Conservation (phyloP, 192 early-diverging fungal species). For the Pilobolus umbonatus region DNA sequence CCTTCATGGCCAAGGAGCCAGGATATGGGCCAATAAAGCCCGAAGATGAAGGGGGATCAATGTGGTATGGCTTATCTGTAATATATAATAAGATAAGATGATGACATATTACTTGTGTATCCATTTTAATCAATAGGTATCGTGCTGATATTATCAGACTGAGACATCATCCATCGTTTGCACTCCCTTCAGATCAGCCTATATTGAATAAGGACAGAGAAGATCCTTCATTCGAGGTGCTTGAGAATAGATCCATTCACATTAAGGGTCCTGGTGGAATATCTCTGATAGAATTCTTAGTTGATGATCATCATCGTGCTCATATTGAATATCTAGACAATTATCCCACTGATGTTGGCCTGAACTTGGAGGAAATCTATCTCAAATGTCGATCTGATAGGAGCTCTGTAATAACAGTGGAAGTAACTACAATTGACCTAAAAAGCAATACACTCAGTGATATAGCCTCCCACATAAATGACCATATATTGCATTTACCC, state of each 20-base stretch:
- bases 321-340: slow-evolving; percentile 53
- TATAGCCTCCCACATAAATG: background rate
- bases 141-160: slow-evolving; percentile 55
- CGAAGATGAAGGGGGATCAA: slow-evolving; percentile 52
- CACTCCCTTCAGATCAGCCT: slow-evolving; percentile 43
- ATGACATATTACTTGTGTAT: too few species aligned
- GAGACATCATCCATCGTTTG: slow-evolving; percentile 53
- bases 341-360: slow-evolving; percentile 3
- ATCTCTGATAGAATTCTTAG: slow-evolving; percentile 53
- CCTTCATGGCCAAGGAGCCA: slow-evolving; percentile 59
- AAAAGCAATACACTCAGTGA: background rate
- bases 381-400: background rate
- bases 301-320: slow-evolving; percentile 39
- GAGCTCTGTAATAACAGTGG: background rate
- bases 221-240: slow-evolving; percentile 18
- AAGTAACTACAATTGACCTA: slow-evolving; percentile 11
- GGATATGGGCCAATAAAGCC: slow-evolving; percentile 43
- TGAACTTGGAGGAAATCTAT: slow-evolving; percentile 10
- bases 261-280: slow-evolving; percentile 41
- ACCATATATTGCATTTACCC: slow-evolving; percentile 10
- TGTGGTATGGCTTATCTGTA: too few species aligned
- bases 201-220: background rate
- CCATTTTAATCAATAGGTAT: too few species aligned
- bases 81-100: too few species aligned
- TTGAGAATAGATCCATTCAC: slow-evolving; percentile 36